Evolutionary conservation across 176 grass and related monocot species (phyloP).

Genomic region (Ensete glaucum): DNA sequence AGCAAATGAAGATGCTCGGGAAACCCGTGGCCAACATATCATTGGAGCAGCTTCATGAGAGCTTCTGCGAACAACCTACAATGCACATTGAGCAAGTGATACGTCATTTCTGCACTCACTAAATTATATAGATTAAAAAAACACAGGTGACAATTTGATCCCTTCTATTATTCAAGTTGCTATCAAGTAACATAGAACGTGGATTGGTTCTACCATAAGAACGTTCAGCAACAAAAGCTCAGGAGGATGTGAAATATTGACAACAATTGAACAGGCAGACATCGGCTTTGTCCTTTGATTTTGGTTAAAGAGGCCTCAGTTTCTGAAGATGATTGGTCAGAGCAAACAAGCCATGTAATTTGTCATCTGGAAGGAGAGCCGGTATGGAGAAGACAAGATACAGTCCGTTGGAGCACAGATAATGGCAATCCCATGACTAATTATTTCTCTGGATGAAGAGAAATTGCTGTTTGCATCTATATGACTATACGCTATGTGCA

Average conservation of each 20-base stretch:
- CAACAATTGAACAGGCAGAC: background rate
- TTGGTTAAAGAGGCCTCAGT: background rate
- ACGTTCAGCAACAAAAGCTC: too few relatives aligned
- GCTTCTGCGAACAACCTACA: conserved; percentile 62
- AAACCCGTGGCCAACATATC: conserved; percentile 55
- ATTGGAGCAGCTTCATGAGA: conserved; percentile 81
- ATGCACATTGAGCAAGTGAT: background rate
- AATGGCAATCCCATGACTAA: too few relatives aligned
- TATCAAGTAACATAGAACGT: background rate
- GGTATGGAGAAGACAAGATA: too few relatives aligned
- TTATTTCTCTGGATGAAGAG: too few relatives aligned
- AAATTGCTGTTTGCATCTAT: too few relatives aligned
- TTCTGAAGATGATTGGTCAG: background rate
- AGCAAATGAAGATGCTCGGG: conserved; percentile 40
- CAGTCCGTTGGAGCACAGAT: too few relatives aligned
- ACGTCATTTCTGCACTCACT: background rate
- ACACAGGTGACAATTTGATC: background rate
- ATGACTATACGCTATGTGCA: too few relatives aligned
- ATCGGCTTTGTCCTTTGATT: background rate
- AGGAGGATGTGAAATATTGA: background rate
- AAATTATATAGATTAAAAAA: background rate
- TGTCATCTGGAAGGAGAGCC: too few relatives aligned
- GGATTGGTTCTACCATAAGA: background rate
- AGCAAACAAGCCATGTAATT: too few relatives aligned
- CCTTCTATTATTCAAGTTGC: background rate